phyloP scores from a whole-genome alignment of 257 asterid species.

The Primulina eburnea region DNA sequence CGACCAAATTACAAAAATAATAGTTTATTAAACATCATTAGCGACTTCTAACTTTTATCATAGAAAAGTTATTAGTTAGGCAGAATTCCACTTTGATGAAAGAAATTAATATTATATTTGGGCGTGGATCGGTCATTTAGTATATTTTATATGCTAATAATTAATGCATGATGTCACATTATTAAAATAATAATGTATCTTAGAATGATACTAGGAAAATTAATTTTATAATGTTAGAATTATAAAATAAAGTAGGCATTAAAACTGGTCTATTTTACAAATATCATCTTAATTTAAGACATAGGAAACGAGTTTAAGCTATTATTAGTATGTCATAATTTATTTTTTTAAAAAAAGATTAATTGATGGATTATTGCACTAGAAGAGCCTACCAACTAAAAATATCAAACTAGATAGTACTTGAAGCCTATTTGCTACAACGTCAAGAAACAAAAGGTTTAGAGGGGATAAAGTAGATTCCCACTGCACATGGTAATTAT shows the following conservation, averaged over 20 bases:
- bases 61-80: not conserved
- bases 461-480: constrained; percentile 27
- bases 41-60: too few relatives aligned
- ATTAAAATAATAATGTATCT: too few relatives aligned
- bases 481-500: constrained; percentile 31
- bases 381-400: not conserved
- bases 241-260: too few relatives aligned
- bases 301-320: too few relatives aligned
- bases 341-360: too few relatives aligned
- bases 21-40: not conserved
- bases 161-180: not conserved
- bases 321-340: too few relatives aligned
- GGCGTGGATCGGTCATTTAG: not conserved
- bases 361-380: not conserved
- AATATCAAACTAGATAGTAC: not conserved
- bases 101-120: not conserved
- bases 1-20: not conserved
- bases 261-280: not conserved
- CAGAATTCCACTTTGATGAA: not conserved
- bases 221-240: not conserved
- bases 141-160: not conserved
- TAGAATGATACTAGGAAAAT: not conserved
- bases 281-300: not conserved
- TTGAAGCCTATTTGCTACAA: constrained; percentile 18
- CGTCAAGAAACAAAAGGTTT: constrained; percentile 30